phyloP scores from a whole-genome alignment of 305 asterid genomes.

The Ajuga reptans region DNA sequence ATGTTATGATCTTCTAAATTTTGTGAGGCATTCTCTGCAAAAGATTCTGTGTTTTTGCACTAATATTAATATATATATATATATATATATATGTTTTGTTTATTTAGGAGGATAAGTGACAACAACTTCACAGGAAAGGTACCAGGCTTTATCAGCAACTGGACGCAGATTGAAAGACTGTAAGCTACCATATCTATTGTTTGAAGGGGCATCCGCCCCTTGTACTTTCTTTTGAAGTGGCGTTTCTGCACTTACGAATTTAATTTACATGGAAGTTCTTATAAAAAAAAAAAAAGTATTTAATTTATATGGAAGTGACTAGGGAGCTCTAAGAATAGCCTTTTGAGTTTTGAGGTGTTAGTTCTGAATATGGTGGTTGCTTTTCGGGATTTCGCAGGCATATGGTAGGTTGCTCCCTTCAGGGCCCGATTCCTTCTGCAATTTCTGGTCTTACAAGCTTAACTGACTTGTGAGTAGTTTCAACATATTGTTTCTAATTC shows the following conservation, averaged over 20 bases:
- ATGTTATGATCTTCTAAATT: no score
- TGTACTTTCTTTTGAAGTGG: no score
- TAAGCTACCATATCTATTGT: constrained; percentile 28
- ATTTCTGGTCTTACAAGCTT: constrained; percentile 60
- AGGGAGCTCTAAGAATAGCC: background rate
- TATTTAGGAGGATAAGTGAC: constrained; percentile 72
- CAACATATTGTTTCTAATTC: background rate
- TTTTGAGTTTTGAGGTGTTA: background rate
- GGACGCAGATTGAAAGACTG: constrained; percentile 68
- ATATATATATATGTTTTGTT: background rate
- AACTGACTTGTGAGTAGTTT: constrained; percentile 57
- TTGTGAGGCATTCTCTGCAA: background rate
- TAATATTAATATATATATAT: background rate
- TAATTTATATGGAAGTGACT: no score
- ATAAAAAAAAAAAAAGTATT: no score
- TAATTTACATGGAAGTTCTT: no score
- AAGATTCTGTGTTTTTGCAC: background rate
- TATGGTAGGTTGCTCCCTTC: constrained; percentile 77
- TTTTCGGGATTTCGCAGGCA: constrained; percentile 39
- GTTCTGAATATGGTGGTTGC: no score
- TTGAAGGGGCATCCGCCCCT: no score
- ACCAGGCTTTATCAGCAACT: constrained; percentile 70
- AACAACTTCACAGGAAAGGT: constrained; percentile 80
- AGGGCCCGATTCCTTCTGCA: constrained; percentile 81
- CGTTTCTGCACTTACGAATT: no score